Conservation (phyloP, 768 basidiomycete genomes). For the Phylloporus scabripes region DNA sequence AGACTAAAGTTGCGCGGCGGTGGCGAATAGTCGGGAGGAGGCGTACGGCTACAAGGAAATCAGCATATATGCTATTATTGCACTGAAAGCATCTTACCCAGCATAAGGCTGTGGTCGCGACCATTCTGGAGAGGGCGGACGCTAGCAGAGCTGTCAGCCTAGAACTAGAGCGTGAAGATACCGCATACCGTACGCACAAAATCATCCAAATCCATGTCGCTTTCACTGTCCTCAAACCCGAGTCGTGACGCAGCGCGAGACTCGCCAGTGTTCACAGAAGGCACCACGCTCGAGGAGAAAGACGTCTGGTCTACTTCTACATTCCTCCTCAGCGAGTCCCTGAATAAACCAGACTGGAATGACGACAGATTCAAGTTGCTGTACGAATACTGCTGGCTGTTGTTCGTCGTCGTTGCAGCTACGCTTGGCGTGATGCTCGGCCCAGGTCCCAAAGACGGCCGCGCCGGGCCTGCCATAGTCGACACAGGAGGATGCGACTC, state of each 20-base stretch:
- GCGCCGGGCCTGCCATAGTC: not conserved
- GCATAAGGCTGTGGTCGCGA: conserved; percentile 23
- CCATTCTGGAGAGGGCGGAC: conserved; percentile 25
- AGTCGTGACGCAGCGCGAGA: conserved; percentile 13
- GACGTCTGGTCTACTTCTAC: conserved; percentile 20
- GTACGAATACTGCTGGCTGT: conserved; percentile 23
- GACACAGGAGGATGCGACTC: conserved; percentile 6
- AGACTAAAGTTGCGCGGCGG: conserved; percentile 14
- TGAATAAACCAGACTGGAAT: conserved; percentile 30
- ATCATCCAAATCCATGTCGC: conserved; percentile 26
- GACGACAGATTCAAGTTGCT: conserved; percentile 27
- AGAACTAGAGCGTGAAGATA: not conserved
- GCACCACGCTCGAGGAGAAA: conserved; percentile 5
- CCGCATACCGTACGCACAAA: conserved; percentile 11
- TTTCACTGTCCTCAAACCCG: conserved; percentile 22
- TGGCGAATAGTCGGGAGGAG: conserved; percentile 20
- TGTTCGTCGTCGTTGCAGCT: conserved; percentile 4
- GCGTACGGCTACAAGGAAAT: conserved; percentile 18
- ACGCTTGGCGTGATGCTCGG: conserved; percentile 1
- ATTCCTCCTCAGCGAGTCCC: conserved; percentile 28
- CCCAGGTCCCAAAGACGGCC: conserved; percentile 4
- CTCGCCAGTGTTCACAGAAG: conserved; percentile 3
- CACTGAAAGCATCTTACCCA: conserved; percentile 11
- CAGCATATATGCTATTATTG: not conserved
- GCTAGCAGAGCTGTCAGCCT: conserved; percentile 13